Percentiles rank a stretch among this genome's conserved stretches.
Conservation (phyloP, 2,329 filamentous ascomycete genomes). For the Hirsutella minnesotensis region DNA sequence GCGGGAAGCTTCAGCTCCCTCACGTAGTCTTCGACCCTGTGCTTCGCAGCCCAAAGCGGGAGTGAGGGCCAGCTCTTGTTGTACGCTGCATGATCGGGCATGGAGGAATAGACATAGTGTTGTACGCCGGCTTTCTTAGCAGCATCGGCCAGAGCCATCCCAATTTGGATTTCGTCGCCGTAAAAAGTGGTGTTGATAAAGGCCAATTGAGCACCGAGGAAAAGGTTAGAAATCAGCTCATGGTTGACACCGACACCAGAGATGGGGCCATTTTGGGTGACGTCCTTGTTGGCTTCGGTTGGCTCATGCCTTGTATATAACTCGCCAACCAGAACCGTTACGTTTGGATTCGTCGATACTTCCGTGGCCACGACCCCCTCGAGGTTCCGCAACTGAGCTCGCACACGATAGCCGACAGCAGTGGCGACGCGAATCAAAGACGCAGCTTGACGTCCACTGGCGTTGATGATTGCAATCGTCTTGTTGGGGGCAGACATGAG, state of each 20-base stretch:
- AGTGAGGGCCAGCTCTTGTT: constrained; percentile 67
- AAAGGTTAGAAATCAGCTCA: constrained; percentile 63
- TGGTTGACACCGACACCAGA: constrained; percentile 57
- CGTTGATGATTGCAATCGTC: constrained; percentile 90
- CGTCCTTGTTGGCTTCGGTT: constrained; percentile 41
- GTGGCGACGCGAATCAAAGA: constrained; percentile 90
- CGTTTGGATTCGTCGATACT: constrained; percentile 68
- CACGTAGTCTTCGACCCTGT: constrained; percentile 85
- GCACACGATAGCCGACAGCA: constrained; percentile 85
- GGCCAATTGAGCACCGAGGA: constrained; percentile 73
- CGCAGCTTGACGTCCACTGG: constrained; percentile 87
- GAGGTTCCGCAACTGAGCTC: constrained; percentile 78
- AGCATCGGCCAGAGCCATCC: constrained; percentile 76
- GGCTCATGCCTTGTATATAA: constrained; percentile 45
- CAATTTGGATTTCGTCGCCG: constrained; percentile 86
- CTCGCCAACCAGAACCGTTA: constrained; percentile 52
- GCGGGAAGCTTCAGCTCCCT: constrained; percentile 70
- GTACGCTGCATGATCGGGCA: constrained; percentile 86
- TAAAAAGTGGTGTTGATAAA: constrained; percentile 98
- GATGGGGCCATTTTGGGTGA: constrained; percentile 56
- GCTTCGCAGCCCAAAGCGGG: constrained; percentile 86
- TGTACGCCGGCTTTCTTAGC: constrained; percentile 75
- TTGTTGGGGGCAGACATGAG: constrained; percentile 52
- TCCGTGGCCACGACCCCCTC: constrained; percentile 84
- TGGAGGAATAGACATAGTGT: constrained; percentile 93